Percentiles rank a stretch among this genome's conserved stretches.
Evolutionary conservation across 2,329 filamentous ascomycete species (phyloP).

Genomic region (Phaeosphaeria sp.): DNA sequence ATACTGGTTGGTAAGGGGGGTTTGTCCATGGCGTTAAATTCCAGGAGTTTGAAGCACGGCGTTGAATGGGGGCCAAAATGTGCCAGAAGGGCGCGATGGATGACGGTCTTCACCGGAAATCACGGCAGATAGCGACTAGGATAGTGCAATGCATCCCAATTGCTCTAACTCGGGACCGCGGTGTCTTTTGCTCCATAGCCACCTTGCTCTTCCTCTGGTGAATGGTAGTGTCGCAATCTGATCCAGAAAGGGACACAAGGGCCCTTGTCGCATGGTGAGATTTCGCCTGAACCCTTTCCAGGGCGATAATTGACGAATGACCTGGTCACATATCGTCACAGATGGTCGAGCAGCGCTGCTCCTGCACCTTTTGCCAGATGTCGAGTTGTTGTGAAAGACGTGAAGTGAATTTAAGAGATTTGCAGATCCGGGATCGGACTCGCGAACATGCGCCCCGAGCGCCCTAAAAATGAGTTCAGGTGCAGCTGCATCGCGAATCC

Average conservation of each 20-base stretch:
- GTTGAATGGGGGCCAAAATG: conserved; percentile 11
- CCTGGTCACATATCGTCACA: not conserved
- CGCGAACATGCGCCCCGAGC: conserved; percentile 15
- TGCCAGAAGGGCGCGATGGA: conserved; percentile 4
- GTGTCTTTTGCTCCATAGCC: conserved; percentile 2
- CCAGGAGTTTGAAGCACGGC: conserved; percentile 20
- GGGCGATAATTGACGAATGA: not conserved
- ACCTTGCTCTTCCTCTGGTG: conserved; percentile 2
- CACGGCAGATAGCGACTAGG: conserved; percentile 12
- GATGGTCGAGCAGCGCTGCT: not conserved
- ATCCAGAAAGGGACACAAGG: not conserved
- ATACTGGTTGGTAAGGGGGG: not conserved
- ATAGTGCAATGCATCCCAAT: not conserved
- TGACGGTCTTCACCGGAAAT: conserved; percentile 4
- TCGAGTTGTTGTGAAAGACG: conserved; percentile 7
- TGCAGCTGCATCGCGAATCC: conserved; percentile 27
- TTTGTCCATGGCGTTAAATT: conserved; percentile 5
- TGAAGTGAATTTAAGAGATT: conserved; percentile 30
- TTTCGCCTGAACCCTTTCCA: not conserved
- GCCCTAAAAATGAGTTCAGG: conserved; percentile 4
- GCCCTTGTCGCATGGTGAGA: not conserved
- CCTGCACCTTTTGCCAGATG: not conserved
- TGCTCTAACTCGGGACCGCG: not conserved
- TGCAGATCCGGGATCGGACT: conserved; percentile 20
- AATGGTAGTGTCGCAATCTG: conserved; percentile 1